Conservation (phyloP, 164 flowering plant species). For the grape (Vitis vinifera) region DNA sequence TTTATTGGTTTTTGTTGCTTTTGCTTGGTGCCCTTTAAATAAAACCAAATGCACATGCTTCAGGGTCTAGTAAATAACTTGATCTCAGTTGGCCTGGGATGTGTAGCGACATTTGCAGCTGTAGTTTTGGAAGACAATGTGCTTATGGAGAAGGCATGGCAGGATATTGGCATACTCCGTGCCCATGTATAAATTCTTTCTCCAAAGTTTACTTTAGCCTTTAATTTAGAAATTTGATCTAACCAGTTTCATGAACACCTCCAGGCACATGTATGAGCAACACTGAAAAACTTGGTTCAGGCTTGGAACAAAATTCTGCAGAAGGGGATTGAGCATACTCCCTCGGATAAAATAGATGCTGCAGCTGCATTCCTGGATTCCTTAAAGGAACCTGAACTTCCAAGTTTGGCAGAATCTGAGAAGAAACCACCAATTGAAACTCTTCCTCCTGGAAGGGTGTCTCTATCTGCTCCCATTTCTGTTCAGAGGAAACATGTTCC, state of each 20-base stretch:
- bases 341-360: constrained; percentile 73
- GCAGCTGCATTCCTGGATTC: constrained; percentile 87
- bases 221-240: background rate
- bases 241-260: constrained; percentile 8
- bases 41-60: constrained; percentile 11
- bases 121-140: constrained; percentile 95
- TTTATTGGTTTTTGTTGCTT: background rate
- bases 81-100: constrained; percentile 79
- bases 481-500: constrained; percentile 51
- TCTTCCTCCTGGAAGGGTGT: constrained; percentile 92
- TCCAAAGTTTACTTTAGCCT: background rate
- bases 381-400: constrained; percentile 82
- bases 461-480: constrained; percentile 61
- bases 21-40: background rate
- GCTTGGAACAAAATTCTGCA: constrained; percentile 88
- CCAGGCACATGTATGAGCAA: constrained; percentile 96
- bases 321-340: constrained; percentile 74
- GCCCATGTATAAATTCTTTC: constrained; percentile 63
- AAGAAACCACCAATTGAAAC: constrained; percentile 91
- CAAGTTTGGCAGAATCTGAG: constrained; percentile 83
- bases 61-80: constrained; percentile 86
- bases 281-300: constrained; percentile 79
- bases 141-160: constrained; percentile 99
- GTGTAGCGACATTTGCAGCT: constrained; percentile 95
- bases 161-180: constrained; percentile 97